Evolutionary conservation across 108 stramenopile genomes (phyloP).

Genomic region (Conticribra guillardii): DNA sequence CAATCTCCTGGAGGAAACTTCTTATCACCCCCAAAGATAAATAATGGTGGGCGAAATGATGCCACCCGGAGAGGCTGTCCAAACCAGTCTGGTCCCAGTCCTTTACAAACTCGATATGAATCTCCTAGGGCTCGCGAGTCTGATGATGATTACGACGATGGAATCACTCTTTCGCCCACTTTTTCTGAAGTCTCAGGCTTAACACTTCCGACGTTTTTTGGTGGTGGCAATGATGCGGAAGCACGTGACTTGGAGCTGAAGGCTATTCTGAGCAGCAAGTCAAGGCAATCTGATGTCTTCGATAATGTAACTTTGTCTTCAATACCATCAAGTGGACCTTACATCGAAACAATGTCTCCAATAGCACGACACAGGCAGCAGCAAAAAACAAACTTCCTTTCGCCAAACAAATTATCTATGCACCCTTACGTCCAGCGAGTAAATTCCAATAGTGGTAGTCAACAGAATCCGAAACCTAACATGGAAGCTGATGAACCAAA

Average conservation of each 20-base stretch:
- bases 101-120: slow-evolving; percentile 9
- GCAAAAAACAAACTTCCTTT: not conserved
- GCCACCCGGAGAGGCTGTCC: not conserved
- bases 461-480: not conserved
- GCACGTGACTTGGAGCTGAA: no score
- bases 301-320: slow-evolving; percentile 16
- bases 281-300: slow-evolving; percentile 9
- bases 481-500: slow-evolving; percentile 4
- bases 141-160: slow-evolving; percentile 41
- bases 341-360: slow-evolving; percentile 33
- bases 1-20: no score
- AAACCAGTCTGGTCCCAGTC: slow-evolving; percentile 4
- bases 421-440: slow-evolving; percentile 33
- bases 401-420: slow-evolving; percentile 12
- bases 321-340: not conserved
- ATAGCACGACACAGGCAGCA: slow-evolving; percentile 37
- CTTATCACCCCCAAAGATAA: not conserved
- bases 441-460: not conserved
- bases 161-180: slow-evolving; percentile 49
- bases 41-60: not conserved
- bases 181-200: slow-evolving; percentile 47
- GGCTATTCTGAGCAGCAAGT: not conserved
- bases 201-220: slow-evolving; percentile 33
- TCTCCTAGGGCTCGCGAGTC: not conserved
- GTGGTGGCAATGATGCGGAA: not conserved